Evolutionary conservation across 139 green algal genomes (phyloP), one percentile per base, ranked within the genome.

Genomic region (Tetraselmis striata): DNA sequence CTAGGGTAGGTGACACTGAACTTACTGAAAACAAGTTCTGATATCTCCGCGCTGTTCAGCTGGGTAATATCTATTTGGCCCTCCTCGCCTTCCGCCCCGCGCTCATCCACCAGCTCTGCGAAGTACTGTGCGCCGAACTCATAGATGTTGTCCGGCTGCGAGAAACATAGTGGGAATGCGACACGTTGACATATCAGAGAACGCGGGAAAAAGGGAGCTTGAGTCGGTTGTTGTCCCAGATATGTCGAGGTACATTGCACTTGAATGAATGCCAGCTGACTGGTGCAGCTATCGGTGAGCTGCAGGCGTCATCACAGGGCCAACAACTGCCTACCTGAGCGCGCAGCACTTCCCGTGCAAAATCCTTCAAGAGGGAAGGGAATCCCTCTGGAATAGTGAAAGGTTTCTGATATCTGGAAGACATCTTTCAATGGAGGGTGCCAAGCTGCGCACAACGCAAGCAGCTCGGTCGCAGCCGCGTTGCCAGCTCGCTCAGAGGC

Each of bases 61-160:
- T 67, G 45, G 5, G 45, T 18, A 18, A 67, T 67, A 67, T 67
- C 45, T 18, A 67, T 18, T 18, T 5, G 45, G 11, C 18, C 45
- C 5, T 67, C 45, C 45, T 67, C 45, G 45, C 45, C 45, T 18
- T 67, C 45, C 11, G 18, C 5, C 5, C 45, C 45, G 45, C 45
- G 45, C 11, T 67, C 78, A 75, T 82, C 28, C 59, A 83, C 28
- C 23, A 85, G 81, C 28, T 91, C 88, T 22, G 83, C 75, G 77
- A 95, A 95, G 86, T 93, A 95, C 0, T 81, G 79, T 27, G 92
- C 89, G 0, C 90, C 92, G 79, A 93, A 95, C 59, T 92, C 87
- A 81, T 93, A 95, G 0, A 95, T 90, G 83, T 94, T 92, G 1
- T 90, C 85, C 5, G 90, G 90, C 90, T 95, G 89, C 85, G 81